Evolutionary conservation across 2,329 filamentous ascomycete genomes (phyloP), one percentile per base, ranked within the genome.

Genomic region (Fusarium camptoceras): DNA sequence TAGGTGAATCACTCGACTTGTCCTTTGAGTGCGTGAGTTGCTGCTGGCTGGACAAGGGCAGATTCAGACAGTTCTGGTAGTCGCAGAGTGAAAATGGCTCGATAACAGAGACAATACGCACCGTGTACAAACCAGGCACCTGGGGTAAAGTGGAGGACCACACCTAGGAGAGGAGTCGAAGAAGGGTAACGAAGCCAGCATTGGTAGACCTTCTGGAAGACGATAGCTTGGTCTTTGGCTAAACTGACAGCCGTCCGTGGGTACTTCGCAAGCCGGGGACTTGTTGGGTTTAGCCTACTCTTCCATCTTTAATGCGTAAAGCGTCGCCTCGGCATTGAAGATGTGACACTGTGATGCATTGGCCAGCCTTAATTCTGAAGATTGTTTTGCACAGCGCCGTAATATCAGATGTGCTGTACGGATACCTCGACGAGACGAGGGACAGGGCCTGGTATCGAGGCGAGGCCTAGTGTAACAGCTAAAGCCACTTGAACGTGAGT

Each of bases 71-170:
- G 41, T 43, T 66, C 44, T 47, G 56, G 58, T 41, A 55, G 58
- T 34, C 20, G 58, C 57, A 48, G 59, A 43, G 66, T 73, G 65
- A 75, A 48, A 71, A 73, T 75, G 65, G 62, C 61, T 73, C 69
- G 73, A 76, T 61, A 60, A 48, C 62, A 47, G 55, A 60, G 61
- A 39, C 53, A 51, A 70, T 64, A 55, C 57, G 51, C 66, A 64
- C 62, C 64, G 42, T 55, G 58, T 69, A 71, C 63, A 60, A 65
- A 75, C 73, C 71, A 56, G 49, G 50, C 60, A 66, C 67, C 73
- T 75, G 71, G 73, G 72, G 71, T 76, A 76, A 73, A 73, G 71
- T 69, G 69, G 69, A 73, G 59, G 66, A 55, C 55, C 50, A 42
- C 58, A 65, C 49, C 44, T 56, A 61, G 34, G 53, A 60, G 51